Conservation (phyloP, 768 basidiomycete genomes). For the Tubosaeta sp. region DNA sequence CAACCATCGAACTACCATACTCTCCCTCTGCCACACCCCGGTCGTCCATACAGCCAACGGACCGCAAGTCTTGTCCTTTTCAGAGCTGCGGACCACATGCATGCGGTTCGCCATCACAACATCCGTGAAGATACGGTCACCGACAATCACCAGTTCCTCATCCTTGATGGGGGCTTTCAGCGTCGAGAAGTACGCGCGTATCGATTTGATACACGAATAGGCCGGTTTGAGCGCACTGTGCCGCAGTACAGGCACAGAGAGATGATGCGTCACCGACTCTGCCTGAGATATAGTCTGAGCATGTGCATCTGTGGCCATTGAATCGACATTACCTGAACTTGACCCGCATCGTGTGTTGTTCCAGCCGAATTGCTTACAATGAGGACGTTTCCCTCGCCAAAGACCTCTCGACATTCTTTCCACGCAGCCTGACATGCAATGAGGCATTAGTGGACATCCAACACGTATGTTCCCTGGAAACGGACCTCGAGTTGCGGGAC, state of each 20-base stretch:
- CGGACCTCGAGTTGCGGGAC: constrained; percentile 72
- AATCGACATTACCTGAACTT: constrained; percentile 62
- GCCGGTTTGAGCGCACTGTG: constrained; percentile 79
- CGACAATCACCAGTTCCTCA: constrained; percentile 74
- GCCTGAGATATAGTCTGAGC: constrained; percentile 47
- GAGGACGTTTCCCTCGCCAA: constrained; percentile 76
- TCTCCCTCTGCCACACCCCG: constrained; percentile 65
- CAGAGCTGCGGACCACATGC: constrained; percentile 9
- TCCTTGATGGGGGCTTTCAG: constrained; percentile 51
- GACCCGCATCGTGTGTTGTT: constrained; percentile 67
- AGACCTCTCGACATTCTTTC: constrained; percentile 63
- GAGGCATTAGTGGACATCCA: not conserved
- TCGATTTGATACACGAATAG: constrained; percentile 65
- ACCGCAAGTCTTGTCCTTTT: constrained; percentile 28
- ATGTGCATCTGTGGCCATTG: not conserved
- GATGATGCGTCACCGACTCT: constrained; percentile 75
- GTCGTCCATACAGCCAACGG: constrained; percentile 70
- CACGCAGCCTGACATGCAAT: constrained; percentile 57
- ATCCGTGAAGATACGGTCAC: constrained; percentile 92
- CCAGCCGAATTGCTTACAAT: constrained; percentile 96
- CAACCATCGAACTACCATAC: constrained; percentile 54
- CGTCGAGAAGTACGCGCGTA: constrained; percentile 71
- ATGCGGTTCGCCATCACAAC: constrained; percentile 82
- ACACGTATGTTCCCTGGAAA: not conserved
- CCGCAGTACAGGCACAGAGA: constrained; percentile 76